These are phyloP conservation scores for Scutellaria baicalensis DNA, from an alignment of 257 asterid species.

Conservation along the genomic window DNA sequence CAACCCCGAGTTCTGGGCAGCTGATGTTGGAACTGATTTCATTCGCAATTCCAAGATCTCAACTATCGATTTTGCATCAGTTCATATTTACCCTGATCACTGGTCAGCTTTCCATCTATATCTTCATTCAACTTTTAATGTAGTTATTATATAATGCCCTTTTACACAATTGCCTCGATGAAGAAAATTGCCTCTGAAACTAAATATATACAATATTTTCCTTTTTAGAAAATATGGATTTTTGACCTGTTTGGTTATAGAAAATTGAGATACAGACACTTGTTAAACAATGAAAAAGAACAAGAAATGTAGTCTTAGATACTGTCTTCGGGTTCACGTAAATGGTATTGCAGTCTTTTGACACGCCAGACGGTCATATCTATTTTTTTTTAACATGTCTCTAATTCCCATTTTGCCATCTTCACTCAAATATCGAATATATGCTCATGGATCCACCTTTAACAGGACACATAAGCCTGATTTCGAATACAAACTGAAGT, in stretches of 20 bases:
- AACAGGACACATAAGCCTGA: constrained; percentile 72
- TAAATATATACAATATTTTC: too few species aligned
- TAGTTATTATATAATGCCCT: not conserved
- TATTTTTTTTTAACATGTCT: not conserved
- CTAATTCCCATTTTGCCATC: not conserved
- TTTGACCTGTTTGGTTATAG: too few species aligned
- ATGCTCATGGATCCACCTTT: constrained; percentile 4
- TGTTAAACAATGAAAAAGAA: too few species aligned
- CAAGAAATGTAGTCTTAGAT: too few species aligned
- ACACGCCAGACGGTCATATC: not conserved
- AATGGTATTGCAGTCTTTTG: not conserved
- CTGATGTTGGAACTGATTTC: constrained; percentile 92
- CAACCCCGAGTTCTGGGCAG: constrained; percentile 92
- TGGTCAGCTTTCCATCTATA: constrained; percentile 47
- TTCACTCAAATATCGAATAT: too few species aligned
- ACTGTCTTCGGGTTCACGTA: not conserved
- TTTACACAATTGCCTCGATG: not conserved
- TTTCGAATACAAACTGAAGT: constrained; percentile 66
- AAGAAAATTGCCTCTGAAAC: not conserved
- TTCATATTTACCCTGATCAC: constrained; percentile 94
- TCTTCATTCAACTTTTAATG: not conserved
- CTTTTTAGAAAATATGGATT: too few species aligned
- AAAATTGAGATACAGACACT: too few species aligned
- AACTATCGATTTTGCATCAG: constrained; percentile 87
- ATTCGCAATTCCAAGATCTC: constrained; percentile 80